Evolutionary conservation across 2,329 filamentous ascomycete species (phyloP), one percentile per base, ranked within the genome.

Genomic region (Talaromyces sp.): DNA sequence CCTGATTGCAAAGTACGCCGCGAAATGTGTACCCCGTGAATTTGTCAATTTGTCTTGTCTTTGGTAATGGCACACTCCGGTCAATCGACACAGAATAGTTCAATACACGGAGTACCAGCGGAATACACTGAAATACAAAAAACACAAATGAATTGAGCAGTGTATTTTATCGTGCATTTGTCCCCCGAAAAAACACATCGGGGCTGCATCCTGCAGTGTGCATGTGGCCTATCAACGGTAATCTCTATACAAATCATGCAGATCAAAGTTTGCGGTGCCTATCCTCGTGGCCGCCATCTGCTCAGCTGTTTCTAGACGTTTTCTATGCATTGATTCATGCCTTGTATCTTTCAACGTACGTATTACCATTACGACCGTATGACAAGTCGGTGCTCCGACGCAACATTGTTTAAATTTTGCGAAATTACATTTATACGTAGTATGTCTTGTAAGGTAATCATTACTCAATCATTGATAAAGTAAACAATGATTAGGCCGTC

Each of bases 201-300:
- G 48, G 48, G 48, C 48, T 52, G 48, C 48, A 52, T 31, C 48
- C 31, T 54, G 50, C 28, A 48, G 23, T 16, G 23, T 12, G 44
- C 12, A 44, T 40, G 7, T 21, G 16, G 42, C 37, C 21, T 40
- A 42, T 50, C 46, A 28, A 40, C 33, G 37, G 14, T 42, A 40
- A 31, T 37, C 28, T 7, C 33, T 42, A 25, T 55, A 55, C 52
- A 55, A 39, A 37, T 39, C 33, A 33, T 55, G 52, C 25, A 28
- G 54, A 57, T 40, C 54, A 57, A 42, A 42, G 14, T 37, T 42
- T 57, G 54, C 25, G 42, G 50, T 50, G 46, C 23, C 3, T 23
- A 28, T 9, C 61, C 62, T 63, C 62, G 62, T 63, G 62, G 62
- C 62, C 62, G 62, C 62, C 62, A 63, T 63, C 62, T 60, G 40